These are phyloP conservation scores for Aspergillus ochraceoroseus DNA, from an alignment of 2,329 filamentous ascomycete species.

Conservation along the genomic window DNA sequence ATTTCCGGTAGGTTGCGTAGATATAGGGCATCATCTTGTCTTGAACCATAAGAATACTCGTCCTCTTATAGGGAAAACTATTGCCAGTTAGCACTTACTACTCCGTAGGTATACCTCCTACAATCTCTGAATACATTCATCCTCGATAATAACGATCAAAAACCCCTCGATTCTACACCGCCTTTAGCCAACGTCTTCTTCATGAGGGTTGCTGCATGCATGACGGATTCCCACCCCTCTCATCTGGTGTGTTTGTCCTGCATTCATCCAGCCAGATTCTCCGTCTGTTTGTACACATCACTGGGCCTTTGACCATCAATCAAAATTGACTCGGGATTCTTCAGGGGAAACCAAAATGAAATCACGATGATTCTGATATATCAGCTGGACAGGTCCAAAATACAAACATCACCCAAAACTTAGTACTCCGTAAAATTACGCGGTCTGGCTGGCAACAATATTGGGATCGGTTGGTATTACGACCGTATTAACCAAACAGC, in stretches of 20 bases:
- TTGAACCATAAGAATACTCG: no score
- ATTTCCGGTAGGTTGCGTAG: slow-evolving; percentile 11
- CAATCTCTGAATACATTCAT: background rate
- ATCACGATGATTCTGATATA: slow-evolving; percentile 5
- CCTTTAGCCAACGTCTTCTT: slow-evolving; percentile 14
- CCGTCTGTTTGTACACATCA: background rate
- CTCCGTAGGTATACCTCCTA: no score
- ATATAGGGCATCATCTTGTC: no score
- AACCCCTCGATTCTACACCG: slow-evolving; percentile 16
- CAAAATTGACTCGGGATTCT: background rate
- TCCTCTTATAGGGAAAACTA: no score
- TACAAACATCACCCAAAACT: slow-evolving; percentile 3
- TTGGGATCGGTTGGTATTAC: no score
- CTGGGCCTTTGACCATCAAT: background rate
- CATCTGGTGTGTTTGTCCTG: slow-evolving; percentile 14
- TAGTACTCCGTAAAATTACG: no score
- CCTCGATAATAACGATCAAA: no score
- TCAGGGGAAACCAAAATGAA: background rate
- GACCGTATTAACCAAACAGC: no score
- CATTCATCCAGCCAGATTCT: slow-evolving; percentile 13
- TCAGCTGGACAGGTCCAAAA: slow-evolving; percentile 25
- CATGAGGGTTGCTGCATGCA: slow-evolving; percentile 15
- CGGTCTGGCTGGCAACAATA: no score
- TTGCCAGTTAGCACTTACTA: no score
- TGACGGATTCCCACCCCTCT: slow-evolving; percentile 4